Conservation (phyloP, 2,329 filamentous ascomycete genomes). For the Colletotrichum gloeosporioides region DNA sequence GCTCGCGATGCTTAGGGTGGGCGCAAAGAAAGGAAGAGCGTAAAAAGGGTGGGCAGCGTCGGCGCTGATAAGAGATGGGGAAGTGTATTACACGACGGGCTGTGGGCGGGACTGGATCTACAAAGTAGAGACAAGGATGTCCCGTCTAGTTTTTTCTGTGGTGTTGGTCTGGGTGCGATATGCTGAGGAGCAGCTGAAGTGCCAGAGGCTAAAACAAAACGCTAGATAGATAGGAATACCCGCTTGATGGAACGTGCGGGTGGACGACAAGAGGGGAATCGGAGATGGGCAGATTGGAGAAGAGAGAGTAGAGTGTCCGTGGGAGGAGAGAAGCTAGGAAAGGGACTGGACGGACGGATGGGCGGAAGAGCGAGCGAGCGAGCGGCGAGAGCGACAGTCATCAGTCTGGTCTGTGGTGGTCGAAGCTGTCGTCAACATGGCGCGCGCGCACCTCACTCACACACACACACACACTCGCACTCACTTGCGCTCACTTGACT, state of each 20-base stretch:
- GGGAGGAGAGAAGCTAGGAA: neutral
- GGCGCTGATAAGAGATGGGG: constrained; percentile 14
- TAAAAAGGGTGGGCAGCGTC: neutral
- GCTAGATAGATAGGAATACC: neutral
- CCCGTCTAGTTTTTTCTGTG: constrained; percentile 10
- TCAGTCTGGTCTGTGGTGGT: neutral
- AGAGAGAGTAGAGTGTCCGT: neutral
- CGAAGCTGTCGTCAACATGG: constrained; percentile 21
- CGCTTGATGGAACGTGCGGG: neutral
- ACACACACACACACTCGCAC: neutral
- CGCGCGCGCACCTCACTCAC: neutral
- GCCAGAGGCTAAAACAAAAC: constrained; percentile 1
- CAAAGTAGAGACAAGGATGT: constrained; percentile 10
- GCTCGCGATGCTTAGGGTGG: neutral
- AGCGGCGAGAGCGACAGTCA: neutral
- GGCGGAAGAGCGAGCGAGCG: neutral
- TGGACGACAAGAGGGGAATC: neutral
- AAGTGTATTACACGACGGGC: constrained; percentile 10
- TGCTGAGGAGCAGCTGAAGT: neutral
- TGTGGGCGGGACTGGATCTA: constrained; percentile 15
- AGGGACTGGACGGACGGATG: neutral
- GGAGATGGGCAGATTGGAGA: neutral
- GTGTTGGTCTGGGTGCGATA: neutral
- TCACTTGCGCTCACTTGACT: neutral
- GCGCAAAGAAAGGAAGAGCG: neutral